Conservation (phyloP, 495 filamentous ascomycete genomes). For the Penicillium alfredii region DNA sequence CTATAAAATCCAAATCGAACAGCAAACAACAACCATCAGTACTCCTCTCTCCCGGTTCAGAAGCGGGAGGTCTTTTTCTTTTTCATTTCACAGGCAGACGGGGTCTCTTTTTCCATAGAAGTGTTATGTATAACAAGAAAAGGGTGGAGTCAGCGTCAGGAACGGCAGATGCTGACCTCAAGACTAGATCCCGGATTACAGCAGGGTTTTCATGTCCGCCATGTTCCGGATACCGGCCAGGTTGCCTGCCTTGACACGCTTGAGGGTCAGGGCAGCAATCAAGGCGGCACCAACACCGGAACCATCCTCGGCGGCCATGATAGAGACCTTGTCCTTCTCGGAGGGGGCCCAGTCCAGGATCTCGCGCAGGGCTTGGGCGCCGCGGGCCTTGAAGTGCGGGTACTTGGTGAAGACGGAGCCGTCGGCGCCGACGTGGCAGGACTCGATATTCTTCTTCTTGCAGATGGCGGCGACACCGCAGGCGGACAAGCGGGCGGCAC, state of each 20-base stretch:
- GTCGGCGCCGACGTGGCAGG: conserved; percentile 91
- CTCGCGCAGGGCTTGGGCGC: conserved; percentile 82
- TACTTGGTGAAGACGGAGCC: conserved; percentile 98
- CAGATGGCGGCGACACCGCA: conserved; percentile 94
- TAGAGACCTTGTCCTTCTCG: conserved; percentile 77
- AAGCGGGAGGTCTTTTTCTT: too few species aligned
- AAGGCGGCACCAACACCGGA: conserved; percentile 93
- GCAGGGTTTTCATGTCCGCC: conserved; percentile 43
- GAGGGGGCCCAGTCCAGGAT: conserved; percentile 83
- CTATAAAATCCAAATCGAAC: too few species aligned
- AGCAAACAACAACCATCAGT: too few species aligned
- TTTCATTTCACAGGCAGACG: too few species aligned
- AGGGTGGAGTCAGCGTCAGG: too few species aligned
- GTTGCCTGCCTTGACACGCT: conserved; percentile 75
- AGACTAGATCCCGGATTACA: too few species aligned
- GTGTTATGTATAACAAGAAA: too few species aligned
- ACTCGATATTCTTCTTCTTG: conserved; percentile 83
- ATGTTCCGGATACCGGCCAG: conserved; percentile 70
- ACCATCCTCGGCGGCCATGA: conserved; percentile 87
- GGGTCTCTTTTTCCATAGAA: too few species aligned
- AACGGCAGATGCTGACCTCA: too few species aligned
- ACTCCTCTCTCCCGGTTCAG: too few species aligned
- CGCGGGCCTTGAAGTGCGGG: conserved; percentile 90
- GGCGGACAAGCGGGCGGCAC: conserved; percentile 84
- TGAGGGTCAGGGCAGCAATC: conserved; percentile 88